These are phyloP conservation scores for Hericium alpestre DNA, from an alignment of 768 basidiomycete genomes.

Conservation along the genomic window DNA sequence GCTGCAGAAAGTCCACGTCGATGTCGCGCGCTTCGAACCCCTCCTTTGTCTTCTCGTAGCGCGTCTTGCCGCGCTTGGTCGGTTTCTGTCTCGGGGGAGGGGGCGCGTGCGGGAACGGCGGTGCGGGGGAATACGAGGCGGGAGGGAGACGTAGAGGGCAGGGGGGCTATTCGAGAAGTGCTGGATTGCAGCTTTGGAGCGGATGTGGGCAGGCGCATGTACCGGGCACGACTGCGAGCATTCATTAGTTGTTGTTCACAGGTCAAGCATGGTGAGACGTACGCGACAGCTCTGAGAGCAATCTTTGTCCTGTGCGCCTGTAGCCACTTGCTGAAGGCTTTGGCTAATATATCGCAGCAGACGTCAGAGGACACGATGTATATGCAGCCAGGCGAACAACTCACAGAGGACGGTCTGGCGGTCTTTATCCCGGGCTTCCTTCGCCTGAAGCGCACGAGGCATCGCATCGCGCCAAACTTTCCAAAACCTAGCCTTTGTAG, in stretches of 20 bases:
- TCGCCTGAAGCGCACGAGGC: constrained; percentile 57
- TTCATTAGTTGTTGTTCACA: constrained; percentile 3
- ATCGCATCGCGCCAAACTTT: constrained; percentile 56
- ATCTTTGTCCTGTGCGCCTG: constrained; percentile 58
- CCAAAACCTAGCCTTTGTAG: constrained; percentile 53
- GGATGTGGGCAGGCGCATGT: constrained; percentile 60
- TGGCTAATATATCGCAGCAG: constrained; percentile 26
- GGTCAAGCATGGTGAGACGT: constrained; percentile 25
- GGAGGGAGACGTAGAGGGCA: constrained; percentile 19
- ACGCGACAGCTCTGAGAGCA: constrained; percentile 77
- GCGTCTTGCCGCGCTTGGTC: too few relatives aligned
- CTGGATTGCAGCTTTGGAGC: constrained; percentile 1
- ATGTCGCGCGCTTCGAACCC: too few relatives aligned
- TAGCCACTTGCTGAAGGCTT: constrained; percentile 54
- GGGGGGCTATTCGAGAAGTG: constrained; percentile 26
- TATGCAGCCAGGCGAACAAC: constrained; percentile 15
- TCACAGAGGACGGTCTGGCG: constrained; percentile 46
- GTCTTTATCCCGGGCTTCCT: constrained; percentile 55
- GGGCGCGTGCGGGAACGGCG: background rate
- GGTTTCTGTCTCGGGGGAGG: too few relatives aligned
- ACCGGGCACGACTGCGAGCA: constrained; percentile 58
- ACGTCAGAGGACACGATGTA: constrained; percentile 8
- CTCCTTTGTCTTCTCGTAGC: too few relatives aligned
- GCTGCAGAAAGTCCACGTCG: too few relatives aligned
- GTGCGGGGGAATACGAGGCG: constrained; percentile 18